Percentiles rank a stretch among this genome's conserved stretches.
phyloP scores from a whole-genome alignment of 768 basidiomycete genomes.

The Sporobolomyces phaffii region DNA sequence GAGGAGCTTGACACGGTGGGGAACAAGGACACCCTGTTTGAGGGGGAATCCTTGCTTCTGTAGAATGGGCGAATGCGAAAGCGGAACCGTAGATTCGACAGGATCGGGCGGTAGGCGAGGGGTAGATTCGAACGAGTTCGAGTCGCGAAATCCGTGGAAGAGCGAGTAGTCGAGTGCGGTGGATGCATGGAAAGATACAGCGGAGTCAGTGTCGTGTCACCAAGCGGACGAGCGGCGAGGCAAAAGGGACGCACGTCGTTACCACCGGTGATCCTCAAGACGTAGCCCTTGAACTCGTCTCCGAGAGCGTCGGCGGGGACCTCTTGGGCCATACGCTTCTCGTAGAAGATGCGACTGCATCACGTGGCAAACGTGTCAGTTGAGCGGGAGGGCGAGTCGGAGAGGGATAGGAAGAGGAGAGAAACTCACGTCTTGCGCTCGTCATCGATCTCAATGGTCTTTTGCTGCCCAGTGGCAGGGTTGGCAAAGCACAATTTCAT shows the following conservation, averaged over 20 bases:
- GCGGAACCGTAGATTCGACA: too few species aligned
- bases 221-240: not conserved
- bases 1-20: conserved; percentile 86
- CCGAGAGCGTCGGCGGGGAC: conserved; percentile 83
- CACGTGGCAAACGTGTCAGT: too few species aligned
- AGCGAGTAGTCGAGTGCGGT: not conserved
- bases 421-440: conserved; percentile 69
- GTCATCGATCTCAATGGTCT: conserved; percentile 88
- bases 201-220: conserved; percentile 10
- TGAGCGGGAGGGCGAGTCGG: conserved; percentile 13
- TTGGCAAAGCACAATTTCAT: conserved; percentile 99
- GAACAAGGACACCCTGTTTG: conserved; percentile 97
- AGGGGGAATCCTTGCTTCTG: conserved; percentile 92
- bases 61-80: conserved; percentile 2
- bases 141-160: not conserved
- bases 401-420: not conserved
- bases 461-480: conserved; percentile 96
- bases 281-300: conserved; percentile 94
- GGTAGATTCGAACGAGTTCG: not conserved
- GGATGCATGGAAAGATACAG: not conserved
- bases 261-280: conserved; percentile 93
- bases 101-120: not conserved
- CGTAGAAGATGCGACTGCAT: conserved; percentile 82
- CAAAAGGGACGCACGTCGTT: conserved; percentile 59
- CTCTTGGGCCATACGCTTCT: conserved; percentile 94